phyloP scores from a whole-genome alignment of 2,329 filamentous ascomycete species.

The Fusarium ramigenum region DNA sequence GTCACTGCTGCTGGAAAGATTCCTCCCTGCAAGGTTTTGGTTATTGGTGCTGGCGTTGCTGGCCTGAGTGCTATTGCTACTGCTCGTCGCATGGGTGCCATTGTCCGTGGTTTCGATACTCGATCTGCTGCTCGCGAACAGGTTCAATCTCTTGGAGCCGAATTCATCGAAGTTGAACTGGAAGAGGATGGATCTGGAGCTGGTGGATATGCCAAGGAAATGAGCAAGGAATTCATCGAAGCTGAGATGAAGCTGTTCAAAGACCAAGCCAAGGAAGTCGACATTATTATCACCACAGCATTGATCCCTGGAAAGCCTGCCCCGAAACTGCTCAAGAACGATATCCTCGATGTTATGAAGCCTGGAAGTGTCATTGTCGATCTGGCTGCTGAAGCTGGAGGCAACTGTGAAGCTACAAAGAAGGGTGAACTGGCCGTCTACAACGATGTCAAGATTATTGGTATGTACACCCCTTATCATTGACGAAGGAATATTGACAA shows the following conservation, averaged over 20 bases:
- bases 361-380: constrained; percentile 90
- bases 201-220: constrained; percentile 91
- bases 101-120: constrained; percentile 92
- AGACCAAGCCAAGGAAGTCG: constrained; percentile 86
- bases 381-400: constrained; percentile 85
- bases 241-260: constrained; percentile 94
- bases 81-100: constrained; percentile 85
- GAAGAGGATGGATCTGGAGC: constrained; percentile 85
- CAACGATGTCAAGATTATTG: constrained; percentile 85
- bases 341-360: constrained; percentile 86
- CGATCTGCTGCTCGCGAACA: constrained; percentile 87
- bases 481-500: constrained; percentile 31
- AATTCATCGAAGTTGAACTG: constrained; percentile 88
- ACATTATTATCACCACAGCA: constrained; percentile 94
- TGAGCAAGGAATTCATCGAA: constrained; percentile 93
- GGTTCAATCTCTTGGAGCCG: constrained; percentile 88
- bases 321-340: constrained; percentile 83
- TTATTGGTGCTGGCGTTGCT: constrained; percentile 90
- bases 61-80: constrained; percentile 89
- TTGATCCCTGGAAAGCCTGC: constrained; percentile 86
- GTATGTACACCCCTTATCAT: constrained; percentile 50
- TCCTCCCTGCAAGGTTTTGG: constrained; percentile 87
- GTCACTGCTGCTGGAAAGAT: constrained; percentile 92
- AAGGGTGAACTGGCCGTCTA: constrained; percentile 75
- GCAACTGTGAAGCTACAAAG: constrained; percentile 85